Percentiles rank a stretch among this genome's conserved stretches.
phyloP scores from a whole-genome alignment of 2,329 filamentous ascomycete genomes.

The Aspergillus phoenicis region DNA sequence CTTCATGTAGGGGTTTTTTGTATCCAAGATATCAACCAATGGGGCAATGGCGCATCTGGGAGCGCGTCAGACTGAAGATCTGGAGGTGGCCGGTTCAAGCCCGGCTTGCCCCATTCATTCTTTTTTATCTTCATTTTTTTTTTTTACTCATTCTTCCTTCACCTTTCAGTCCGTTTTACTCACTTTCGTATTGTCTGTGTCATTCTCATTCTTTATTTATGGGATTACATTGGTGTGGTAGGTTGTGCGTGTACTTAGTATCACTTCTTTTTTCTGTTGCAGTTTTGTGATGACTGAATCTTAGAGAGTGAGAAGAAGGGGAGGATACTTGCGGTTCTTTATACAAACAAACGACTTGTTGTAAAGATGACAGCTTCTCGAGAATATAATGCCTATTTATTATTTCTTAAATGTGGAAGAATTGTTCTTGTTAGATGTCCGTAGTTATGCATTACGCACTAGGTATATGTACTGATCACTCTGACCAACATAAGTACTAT shows the following conservation, averaged over 20 bases:
- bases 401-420: no score
- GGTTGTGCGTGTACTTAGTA: no score
- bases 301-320: no score
- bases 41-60: conserved; percentile 10
- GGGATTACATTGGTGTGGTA: no score
- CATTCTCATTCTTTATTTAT: no score
- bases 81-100: conserved; percentile 5
- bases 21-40: neutral
- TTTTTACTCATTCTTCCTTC: neutral
- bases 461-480: neutral
- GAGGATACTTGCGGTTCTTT: no score
- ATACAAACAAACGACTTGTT: no score
- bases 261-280: no score
- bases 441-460: neutral
- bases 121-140: neutral
- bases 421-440: neutral
- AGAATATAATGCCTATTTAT: no score
- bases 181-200: neutral
- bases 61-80: conserved; percentile 10
- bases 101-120: conserved; percentile 2
- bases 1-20: neutral
- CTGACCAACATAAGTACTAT: neutral
- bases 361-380: accelerated
- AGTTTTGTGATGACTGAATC: no score
- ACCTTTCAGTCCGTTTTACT: neutral